Conservation (phyloP, 176 grass and related monocot genomes). For the Phyllostachys edulis region DNA sequence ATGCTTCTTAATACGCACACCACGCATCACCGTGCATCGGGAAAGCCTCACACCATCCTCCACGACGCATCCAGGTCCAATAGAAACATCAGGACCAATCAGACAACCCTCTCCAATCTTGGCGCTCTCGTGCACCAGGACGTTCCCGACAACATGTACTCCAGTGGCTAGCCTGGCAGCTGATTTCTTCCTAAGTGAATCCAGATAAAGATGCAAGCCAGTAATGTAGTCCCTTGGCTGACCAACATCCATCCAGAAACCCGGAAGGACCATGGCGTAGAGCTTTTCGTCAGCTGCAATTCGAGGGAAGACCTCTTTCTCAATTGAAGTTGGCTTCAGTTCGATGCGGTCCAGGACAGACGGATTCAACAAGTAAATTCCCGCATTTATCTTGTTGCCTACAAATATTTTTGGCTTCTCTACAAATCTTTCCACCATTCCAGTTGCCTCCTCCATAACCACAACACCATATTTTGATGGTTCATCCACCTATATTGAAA, state of each 20-base stretch:
- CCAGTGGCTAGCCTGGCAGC: constrained; percentile 53
- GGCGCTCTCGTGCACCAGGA: constrained; percentile 75
- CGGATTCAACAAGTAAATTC: constrained; percentile 92
- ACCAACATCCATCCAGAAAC: constrained; percentile 98
- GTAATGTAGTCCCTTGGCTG: constrained; percentile 92
- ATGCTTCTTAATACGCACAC: constrained; percentile 78
- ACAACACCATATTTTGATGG: constrained; percentile 98
- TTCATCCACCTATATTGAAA: constrained; percentile 70
- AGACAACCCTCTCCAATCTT: constrained; percentile 89
- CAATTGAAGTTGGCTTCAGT: constrained; percentile 89
- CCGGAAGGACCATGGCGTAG: constrained; percentile 79
- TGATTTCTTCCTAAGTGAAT: constrained; percentile 76
- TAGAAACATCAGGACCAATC: constrained; percentile 87
- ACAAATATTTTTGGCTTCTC: constrained; percentile 95
- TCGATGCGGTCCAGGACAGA: constrained; percentile 85
- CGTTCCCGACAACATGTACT: constrained; percentile 66
- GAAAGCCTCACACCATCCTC: constrained; percentile 86
- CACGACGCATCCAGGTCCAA: constrained; percentile 77
- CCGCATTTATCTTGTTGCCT: constrained; percentile 97
- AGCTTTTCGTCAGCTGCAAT: constrained; percentile 71
- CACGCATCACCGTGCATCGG: constrained; percentile 77
- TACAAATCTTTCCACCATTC: constrained; percentile 78
- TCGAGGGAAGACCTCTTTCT: constrained; percentile 87
- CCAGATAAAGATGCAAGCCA: constrained; percentile 76
- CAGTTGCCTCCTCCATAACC: constrained; percentile 79